These are phyloP conservation scores for Vanderwaltozyma tropicalis DNA, from an alignment of 805 yeast species.

Conservation along the genomic window DNA sequence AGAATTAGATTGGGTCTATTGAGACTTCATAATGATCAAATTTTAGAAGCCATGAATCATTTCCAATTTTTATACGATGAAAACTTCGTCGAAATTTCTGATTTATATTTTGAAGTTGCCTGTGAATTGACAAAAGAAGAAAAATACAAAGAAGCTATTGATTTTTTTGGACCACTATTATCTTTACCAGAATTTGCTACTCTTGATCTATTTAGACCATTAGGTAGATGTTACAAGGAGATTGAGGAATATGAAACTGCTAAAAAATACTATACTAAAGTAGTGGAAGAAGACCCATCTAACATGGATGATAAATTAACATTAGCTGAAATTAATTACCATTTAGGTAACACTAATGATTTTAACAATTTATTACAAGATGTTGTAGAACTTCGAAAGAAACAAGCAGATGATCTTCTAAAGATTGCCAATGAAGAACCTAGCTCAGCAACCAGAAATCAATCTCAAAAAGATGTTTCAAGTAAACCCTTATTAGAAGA, in stretches of 20 bases:
- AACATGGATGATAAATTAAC: slow-evolving; percentile 67
- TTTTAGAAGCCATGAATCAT: slow-evolving; percentile 65
- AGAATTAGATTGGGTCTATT: slow-evolving; percentile 69
- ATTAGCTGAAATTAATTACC: slow-evolving; percentile 72
- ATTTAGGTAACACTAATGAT: slow-evolving; percentile 48
- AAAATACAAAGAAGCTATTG: slow-evolving; percentile 64
- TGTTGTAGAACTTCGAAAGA: slow-evolving; percentile 36
- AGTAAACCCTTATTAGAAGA: slow-evolving; percentile 27
- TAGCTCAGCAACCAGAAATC: neutral
- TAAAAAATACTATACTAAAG: slow-evolving; percentile 43
- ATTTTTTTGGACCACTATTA: slow-evolving; percentile 49
- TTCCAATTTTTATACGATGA: slow-evolving; percentile 48
- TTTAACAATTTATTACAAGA: slow-evolving; percentile 46
- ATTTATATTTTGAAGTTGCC: slow-evolving; percentile 71
- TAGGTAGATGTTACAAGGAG: slow-evolving; percentile 73
- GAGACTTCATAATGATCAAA: slow-evolving; percentile 53
- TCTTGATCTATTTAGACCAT: slow-evolving; percentile 37
- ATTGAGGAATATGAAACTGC: slow-evolving; percentile 61
- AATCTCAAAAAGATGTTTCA: slow-evolving; percentile 6
- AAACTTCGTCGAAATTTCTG: slow-evolving; percentile 52
- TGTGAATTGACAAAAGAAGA: slow-evolving; percentile 59
- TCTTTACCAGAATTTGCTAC: slow-evolving; percentile 43
- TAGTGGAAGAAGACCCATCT: slow-evolving; percentile 47
- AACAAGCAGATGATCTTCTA: slow-evolving; percentile 17
- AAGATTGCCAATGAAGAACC: slow-evolving; percentile 7